phyloP scores from a whole-genome alignment of 495 filamentous ascomycete genomes.

The Chaetomidium leptoderma region DNA sequence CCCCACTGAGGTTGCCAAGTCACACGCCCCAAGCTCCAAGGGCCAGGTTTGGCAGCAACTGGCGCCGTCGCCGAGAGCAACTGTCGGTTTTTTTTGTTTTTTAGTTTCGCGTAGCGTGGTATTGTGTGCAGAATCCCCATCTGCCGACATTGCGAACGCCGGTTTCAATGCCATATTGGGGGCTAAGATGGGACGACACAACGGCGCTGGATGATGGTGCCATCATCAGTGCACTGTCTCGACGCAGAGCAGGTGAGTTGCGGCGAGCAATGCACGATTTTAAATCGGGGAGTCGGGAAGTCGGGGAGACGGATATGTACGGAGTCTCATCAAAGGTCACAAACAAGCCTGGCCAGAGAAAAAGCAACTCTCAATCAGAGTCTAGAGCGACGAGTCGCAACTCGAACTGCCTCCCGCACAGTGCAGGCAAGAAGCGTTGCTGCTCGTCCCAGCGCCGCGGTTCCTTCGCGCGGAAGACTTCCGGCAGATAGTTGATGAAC shows the following conservation, averaged over 20 bases:
- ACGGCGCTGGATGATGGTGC: neutral
- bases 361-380: neutral
- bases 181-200: no score
- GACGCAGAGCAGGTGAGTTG: neutral
- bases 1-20: neutral
- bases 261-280: neutral
- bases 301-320: no score
- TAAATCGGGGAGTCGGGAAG: neutral
- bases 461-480: slow-evolving; percentile 18
- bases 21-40: neutral
- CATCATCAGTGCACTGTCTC: neutral
- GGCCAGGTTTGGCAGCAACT: neutral
- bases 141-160: slow-evolving; percentile 15
- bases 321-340: no score
- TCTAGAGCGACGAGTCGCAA: neutral
- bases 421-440: neutral
- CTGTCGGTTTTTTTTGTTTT: neutral
- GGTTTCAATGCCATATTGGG: slow-evolving; percentile 6
- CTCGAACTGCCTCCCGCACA: neutral
- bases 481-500: no score
- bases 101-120: slow-evolving; percentile 1
- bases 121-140: slow-evolving; percentile 2
- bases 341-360: neutral
- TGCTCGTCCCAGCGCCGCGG: slow-evolving; percentile 16
- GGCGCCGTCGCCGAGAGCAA: neutral